Base-by-base conservation (phyloP, 202 grass and related monocot species). In the Digitaria exilis region DNA sequence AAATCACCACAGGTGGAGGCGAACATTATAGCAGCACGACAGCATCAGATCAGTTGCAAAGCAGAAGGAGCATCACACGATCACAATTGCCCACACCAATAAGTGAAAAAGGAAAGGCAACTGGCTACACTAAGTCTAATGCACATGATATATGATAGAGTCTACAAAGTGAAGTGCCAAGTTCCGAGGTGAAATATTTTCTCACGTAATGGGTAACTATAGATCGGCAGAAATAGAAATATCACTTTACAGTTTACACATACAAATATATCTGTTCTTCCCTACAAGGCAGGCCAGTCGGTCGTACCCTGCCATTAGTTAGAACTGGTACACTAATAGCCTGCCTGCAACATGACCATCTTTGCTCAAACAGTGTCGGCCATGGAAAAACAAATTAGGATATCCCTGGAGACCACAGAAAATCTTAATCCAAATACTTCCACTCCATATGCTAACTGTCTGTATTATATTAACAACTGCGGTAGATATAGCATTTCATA, bases 401-500 rank as follows among this genome's bases (percentile, higher is more conserved):
- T 28, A 41, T 28, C 5, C 5, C 58, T 22, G 31, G 31, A 39
- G 4, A 37, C 26, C 25, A 46, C 34, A 65, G n/a, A 52, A 44
- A 42, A 72, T 71, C 56, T 46, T 30, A 72, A 74, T 17, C 62
- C 59, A 73, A 19, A 37, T 37, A 37, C 45, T 37, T 80, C 7
- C 9, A 15, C 17, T 58, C 25, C 5, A 19, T 24, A 44, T 28
- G 55, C 4, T 55, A 62, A 71, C 18, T 34, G 12, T 41, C 8
- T 39, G 51, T 22, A 52, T 77, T 76, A 32, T n/a, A 60, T 76
- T 75, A 34, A 63, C 7, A 25, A 61, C 22, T 28, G 9, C 1
- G 24, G 35, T 16, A 0, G 2, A 42, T 54, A 75, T 18, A 26
- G 18, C 4, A 25, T 26, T 19, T 34, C 34, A 59, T 24, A 32